Conservation (phyloP, 2,329 filamentous ascomycete species). For the Alternaria sp. region DNA sequence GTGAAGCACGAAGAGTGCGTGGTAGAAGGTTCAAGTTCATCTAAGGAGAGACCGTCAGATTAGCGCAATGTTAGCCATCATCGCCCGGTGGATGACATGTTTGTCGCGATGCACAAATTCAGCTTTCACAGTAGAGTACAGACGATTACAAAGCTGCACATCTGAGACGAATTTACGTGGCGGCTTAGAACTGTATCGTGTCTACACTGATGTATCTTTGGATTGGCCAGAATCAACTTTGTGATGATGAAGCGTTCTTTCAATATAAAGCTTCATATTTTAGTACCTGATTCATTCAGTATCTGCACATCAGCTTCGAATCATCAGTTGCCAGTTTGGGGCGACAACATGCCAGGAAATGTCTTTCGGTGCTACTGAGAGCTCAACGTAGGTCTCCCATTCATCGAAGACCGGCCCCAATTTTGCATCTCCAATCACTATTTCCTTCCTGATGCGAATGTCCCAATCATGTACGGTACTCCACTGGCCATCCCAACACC, state of each 20-base stretch:
- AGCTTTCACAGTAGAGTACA: background rate
- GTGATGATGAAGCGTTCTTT: background rate
- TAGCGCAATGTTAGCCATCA: background rate
- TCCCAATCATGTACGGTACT: constrained; percentile 53
- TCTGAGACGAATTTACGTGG: background rate
- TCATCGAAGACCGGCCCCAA: background rate
- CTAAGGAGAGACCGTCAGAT: background rate
- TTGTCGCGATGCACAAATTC: background rate
- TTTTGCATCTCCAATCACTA: background rate
- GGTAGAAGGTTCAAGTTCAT: background rate
- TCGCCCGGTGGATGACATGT: background rate
- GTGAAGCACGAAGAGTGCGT: background rate
- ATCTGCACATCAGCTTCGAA: background rate
- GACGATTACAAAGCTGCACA: background rate
- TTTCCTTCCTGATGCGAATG: constrained; percentile 27
- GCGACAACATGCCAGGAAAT: background rate
- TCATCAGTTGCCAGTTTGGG: background rate
- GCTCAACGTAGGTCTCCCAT: background rate
- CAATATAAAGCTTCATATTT: background rate
- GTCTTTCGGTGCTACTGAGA: background rate
- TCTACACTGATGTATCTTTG: background rate
- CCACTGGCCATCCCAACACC: constrained; percentile 61
- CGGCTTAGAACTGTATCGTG: background rate
- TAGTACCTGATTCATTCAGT: too few species aligned
- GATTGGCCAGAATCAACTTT: background rate